These are phyloP conservation scores for Neopestalotiopsis sp. DNA, from an alignment of 2,329 filamentous ascomycete genomes.

Conservation along the genomic window DNA sequence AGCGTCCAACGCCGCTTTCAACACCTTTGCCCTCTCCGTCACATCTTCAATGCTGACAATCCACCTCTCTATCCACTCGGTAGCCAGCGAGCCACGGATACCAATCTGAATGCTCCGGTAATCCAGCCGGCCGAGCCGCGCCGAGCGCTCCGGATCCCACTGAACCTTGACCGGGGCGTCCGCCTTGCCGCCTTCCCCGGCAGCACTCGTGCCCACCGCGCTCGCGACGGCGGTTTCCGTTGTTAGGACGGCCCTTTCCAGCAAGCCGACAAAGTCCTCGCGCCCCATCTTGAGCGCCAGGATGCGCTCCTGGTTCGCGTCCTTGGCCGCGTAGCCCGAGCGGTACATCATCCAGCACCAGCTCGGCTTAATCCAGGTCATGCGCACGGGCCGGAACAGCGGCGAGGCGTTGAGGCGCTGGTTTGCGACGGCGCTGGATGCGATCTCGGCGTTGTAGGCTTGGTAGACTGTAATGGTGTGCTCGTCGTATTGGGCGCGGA, in stretches of 20 bases:
- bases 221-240: background rate
- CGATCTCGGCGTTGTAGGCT: slow-evolving; percentile 61
- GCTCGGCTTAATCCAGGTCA: slow-evolving; percentile 71
- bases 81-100: slow-evolving; percentile 52
- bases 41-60: slow-evolving; percentile 64
- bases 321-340: slow-evolving; percentile 64
- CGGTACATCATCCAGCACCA: slow-evolving; percentile 72
- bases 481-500: slow-evolving; percentile 56
- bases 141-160: slow-evolving; percentile 67
- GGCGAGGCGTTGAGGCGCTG: slow-evolving; percentile 60
- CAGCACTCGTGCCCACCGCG: background rate
- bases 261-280: slow-evolving; percentile 52
- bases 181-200: slow-evolving; percentile 24
- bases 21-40: slow-evolving; percentile 54
- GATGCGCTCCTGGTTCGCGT: slow-evolving; percentile 57
- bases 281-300: slow-evolving; percentile 62
- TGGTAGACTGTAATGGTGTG: slow-evolving; percentile 66
- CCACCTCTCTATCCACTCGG: slow-evolving; percentile 54
- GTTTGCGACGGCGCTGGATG: slow-evolving; percentile 52
- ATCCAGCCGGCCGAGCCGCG: slow-evolving; percentile 48
- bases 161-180: slow-evolving; percentile 56
- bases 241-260: slow-evolving; percentile 42
- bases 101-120: slow-evolving; percentile 68
- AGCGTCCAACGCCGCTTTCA: slow-evolving; percentile 53
- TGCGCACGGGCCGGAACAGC: slow-evolving; percentile 57